Conservation (phyloP, 352 stramenopile species). For the Phytophthora rubi region DNA sequence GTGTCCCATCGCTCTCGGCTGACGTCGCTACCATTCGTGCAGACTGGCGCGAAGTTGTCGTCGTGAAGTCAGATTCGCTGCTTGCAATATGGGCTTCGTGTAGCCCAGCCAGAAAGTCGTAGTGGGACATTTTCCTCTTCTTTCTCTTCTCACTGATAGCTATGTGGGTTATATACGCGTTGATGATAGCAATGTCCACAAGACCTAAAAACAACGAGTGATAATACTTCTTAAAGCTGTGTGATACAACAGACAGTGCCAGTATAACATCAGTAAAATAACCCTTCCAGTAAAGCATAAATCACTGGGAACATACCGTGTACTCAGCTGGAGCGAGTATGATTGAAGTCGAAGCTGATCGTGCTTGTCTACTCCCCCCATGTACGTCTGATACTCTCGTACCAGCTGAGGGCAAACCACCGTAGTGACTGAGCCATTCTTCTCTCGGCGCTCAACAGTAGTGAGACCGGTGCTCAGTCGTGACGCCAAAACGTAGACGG, state of each 20-base stretch:
- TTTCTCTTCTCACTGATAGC: background rate
- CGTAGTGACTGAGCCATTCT: background rate
- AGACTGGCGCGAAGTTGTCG: background rate
- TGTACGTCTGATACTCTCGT: constrained; percentile 3
- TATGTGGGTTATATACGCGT: background rate
- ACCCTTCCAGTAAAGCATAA: background rate
- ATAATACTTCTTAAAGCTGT: constrained; percentile 23
- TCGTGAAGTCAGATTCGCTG: background rate
- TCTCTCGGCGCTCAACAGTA: background rate
- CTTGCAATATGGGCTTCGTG: background rate
- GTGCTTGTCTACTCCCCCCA: constrained; percentile 26
- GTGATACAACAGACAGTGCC: background rate
- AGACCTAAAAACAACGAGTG: constrained; percentile 23
- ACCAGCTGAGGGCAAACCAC: background rate
- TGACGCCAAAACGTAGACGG: constrained; percentile 10
- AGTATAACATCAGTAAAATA: constrained; percentile 1
- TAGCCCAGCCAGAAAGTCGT: constrained; percentile 1
- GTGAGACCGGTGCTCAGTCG: background rate
- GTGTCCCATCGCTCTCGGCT: too few relatives aligned
- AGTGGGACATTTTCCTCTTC: background rate
- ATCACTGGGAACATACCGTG: background rate
- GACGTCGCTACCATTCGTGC: too few relatives aligned
- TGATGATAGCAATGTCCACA: constrained; percentile 20
- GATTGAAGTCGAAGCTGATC: constrained; percentile 30
- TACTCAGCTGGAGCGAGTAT: constrained; percentile 25